Base-by-base conservation (phyloP, 225 moss, liverwort and hornwort species). In the Antitrichia curtipendula region DNA sequence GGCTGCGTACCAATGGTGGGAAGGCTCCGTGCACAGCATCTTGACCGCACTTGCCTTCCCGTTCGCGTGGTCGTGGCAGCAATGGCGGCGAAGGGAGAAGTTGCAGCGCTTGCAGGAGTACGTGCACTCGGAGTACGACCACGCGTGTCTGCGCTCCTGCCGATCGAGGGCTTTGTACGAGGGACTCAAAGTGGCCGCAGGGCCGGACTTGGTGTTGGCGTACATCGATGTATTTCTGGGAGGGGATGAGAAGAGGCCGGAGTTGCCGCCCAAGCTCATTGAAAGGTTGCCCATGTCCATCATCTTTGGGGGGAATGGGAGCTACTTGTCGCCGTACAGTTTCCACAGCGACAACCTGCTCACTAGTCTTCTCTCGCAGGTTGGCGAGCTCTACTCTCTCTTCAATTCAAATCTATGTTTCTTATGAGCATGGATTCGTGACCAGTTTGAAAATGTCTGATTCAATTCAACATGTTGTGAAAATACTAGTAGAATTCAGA, bases 1-100 rank as follows among this genome's bases (percentile, higher is more conserved):
- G 91, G 96, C 97, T 61, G 95, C 97, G 29, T 98, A 94, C 84
- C 96, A 96, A 81, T 98, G 98, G 98, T 98, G 98, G 98, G 98
- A 98, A 85, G 98, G 98, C 56, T 98, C 98, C 47, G 95, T 95
- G 62, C 95, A 98, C 90, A 98, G 98, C 89, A 98, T 98, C 43
- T 89, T 98, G 71, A 91, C 95, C 31, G 92, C 89, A 14, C 84
- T 98, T 66, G 96, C 91, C 49, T 98, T 95, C 83, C 98, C 98
- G 32, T 95, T 97, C 84, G 95, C 96, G 16, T 98, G 96, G 97
- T 96, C 96, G 70, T 98, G 98, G 98, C 91, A 95, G 92, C 98
- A 98, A 81, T 98, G 97, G 98, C 91, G 98, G 74, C 89, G 96
- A 73, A 89, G 93, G 78, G 95, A 94, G 47, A 98, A 96, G 91